A percentile compares a stretch with the other conserved stretches of the same genome.
Conservation (phyloP, 768 basidiomycete genomes). For the Lepiota brunneoincarnata region DNA sequence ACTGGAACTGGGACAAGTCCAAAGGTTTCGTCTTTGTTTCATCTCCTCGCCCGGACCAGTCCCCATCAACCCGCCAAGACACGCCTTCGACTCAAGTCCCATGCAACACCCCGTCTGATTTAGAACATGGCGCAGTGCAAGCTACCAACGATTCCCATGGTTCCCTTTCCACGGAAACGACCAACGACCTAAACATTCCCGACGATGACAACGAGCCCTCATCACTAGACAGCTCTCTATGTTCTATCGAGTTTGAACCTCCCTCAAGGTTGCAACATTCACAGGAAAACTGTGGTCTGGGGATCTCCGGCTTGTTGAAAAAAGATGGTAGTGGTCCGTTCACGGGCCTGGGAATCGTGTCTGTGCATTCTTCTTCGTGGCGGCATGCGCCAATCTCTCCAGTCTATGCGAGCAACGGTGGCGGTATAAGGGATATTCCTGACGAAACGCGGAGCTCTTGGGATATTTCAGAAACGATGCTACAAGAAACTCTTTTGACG, state of each 20-base stretch:
- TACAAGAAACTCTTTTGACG: slow-evolving; percentile 19
- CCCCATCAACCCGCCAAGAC: too few relatives aligned
- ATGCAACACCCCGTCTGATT: too few relatives aligned
- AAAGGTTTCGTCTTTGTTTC: too few relatives aligned
- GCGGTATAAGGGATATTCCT: not conserved
- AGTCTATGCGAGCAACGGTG: not conserved
- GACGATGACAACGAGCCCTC: not conserved
- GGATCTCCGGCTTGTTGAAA: slow-evolving; percentile 14
- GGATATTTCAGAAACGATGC: slow-evolving; percentile 16
- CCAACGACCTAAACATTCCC: not conserved
- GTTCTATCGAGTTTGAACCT: not conserved
- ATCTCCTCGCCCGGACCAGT: too few relatives aligned
- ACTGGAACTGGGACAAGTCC: too few relatives aligned
- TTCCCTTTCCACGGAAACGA: not conserved
- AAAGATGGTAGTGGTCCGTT: slow-evolving; percentile 15
- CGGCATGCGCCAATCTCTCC: not conserved
- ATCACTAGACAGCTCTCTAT: not conserved
- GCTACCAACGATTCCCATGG: too few relatives aligned
- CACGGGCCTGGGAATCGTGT: slow-evolving; percentile 17
- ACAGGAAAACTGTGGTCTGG: slow-evolving; percentile 10
- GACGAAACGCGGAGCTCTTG: slow-evolving; percentile 3
- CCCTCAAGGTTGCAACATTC: not conserved
- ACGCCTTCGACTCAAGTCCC: too few relatives aligned
- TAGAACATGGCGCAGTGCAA: too few relatives aligned
- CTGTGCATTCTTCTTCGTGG: slow-evolving; percentile 7